Evolutionary conservation across 148 eudicot species (phyloP).

Genomic region (Silene conica): DNA sequence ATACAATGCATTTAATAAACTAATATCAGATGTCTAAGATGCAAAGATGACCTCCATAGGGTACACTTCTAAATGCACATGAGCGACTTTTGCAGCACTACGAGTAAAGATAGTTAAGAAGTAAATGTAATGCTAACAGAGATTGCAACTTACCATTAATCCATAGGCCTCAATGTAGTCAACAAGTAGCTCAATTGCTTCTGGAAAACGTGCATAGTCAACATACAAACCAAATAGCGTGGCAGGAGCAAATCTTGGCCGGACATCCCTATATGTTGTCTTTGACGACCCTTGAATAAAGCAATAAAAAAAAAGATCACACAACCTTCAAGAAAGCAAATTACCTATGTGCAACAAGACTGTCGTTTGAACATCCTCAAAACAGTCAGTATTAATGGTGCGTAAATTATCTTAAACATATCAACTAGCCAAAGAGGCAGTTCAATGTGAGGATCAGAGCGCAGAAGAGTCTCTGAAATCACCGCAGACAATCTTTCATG

Average conservation of each 20-base stretch:
- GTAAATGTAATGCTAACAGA: background rate
- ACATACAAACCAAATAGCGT: constrained; percentile 78
- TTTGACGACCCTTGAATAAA: too few relatives aligned
- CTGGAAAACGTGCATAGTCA: constrained; percentile 78
- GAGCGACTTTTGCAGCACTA: constrained; percentile 1
- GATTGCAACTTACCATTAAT: constrained; percentile 44
- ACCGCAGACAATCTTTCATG: constrained; percentile 77
- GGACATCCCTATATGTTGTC: constrained; percentile 66
- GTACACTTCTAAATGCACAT: too few relatives aligned
- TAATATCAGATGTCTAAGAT: too few relatives aligned
- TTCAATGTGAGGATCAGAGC: constrained; percentile 77
- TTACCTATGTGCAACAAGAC: too few relatives aligned
- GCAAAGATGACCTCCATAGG: too few relatives aligned
- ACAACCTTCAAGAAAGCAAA: too few relatives aligned
- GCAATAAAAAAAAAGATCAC: too few relatives aligned
- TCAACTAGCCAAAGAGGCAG: constrained; percentile 93
- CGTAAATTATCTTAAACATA: constrained; percentile 74
- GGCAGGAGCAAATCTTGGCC: constrained; percentile 84
- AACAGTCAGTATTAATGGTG: background rate
- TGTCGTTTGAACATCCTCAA: too few relatives aligned
- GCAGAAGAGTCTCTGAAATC: constrained; percentile 90
- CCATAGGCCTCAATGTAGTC: constrained; percentile 69
- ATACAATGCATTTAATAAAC: too few relatives aligned
- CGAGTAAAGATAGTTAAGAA: background rate
- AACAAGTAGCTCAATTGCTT: constrained; percentile 78